Evolutionary conservation across 2,329 filamentous ascomycete species (phyloP), one percentile per base, ranked within the genome.

Genomic region (Nectriaceae sp.): DNA sequence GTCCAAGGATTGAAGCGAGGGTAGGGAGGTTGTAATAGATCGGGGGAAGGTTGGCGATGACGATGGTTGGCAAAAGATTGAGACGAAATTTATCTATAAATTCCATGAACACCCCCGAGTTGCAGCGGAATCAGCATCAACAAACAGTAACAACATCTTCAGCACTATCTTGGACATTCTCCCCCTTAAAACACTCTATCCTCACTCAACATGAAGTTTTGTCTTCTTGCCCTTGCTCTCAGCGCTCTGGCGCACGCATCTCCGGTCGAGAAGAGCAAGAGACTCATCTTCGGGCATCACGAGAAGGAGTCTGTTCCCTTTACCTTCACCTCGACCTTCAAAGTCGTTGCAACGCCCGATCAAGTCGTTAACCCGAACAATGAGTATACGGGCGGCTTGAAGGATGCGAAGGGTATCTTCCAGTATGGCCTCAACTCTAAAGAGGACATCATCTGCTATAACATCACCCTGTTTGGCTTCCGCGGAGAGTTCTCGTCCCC

Each of bases 341-440:
- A 69, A 35, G 65, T 81, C 48, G 61, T 70, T 37, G 78, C 78
- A 15, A 74, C 67, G 4, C 77, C 77, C 1, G 68, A 76, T 36
- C 68, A 81, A 55, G 77, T 81, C 49, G 72, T 79, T 54, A 69
- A 75, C 52, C 63, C 62, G 40, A 69, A 68, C 5, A 70, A 66
- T 44, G 46, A 61, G 44, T 58, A 54, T 21, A 71, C 67, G 1
- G 71, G 70, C 21, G 75, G 76, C 5, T 64, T 76, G 11, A 57
- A 65, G 33, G 74, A 75, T 26, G 71, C 75, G 33, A 63, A 65
- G 29, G 78, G 78, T 18, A 64, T 73, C 49, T 82, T 75, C 71
- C 73, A 75, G 57, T 77, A 75, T 56, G 78, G 76, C 52, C 73
- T 83, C 65, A 80, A 81, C 68, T 67, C 71, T 21, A 56, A 67